These are phyloP conservation scores for Lentithecium fluviatile DNA, from an alignment of 495 filamentous ascomycete species.

Conservation along the genomic window DNA sequence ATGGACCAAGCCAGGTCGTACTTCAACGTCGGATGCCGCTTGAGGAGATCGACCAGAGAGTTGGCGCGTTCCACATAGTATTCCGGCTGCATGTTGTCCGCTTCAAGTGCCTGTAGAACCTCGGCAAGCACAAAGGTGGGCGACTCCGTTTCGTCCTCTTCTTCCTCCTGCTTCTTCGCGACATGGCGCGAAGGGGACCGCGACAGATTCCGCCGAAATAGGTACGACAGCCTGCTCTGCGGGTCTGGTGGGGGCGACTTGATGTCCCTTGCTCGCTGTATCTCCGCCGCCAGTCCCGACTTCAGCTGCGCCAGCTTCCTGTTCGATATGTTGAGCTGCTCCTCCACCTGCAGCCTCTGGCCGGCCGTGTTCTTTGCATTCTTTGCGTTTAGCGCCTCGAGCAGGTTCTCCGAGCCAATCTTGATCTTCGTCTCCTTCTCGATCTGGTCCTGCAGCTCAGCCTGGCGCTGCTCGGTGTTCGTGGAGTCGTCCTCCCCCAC, in stretches of 20 bases:
- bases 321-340: constrained; percentile 88
- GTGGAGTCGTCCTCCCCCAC: constrained; percentile 60
- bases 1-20: constrained; percentile 94
- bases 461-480: constrained; percentile 71
- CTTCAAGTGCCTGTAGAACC: constrained; percentile 80
- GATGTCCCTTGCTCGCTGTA: constrained; percentile 54
- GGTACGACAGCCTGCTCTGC: constrained; percentile 61
- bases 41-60: constrained; percentile 87
- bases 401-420: constrained; percentile 92
- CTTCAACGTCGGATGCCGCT: constrained; percentile 85
- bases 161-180: constrained; percentile 50
- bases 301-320: constrained; percentile 80
- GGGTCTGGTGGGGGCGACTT: constrained; percentile 57
- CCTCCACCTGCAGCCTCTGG: constrained; percentile 81
- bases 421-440: constrained; percentile 97
- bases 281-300: constrained; percentile 74
- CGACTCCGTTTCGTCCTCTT: constrained; percentile 69
- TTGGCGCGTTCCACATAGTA: constrained; percentile 94
- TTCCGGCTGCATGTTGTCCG: constrained; percentile 81
- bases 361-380: constrained; percentile 94
- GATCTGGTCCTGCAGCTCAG: constrained; percentile 72
- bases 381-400: constrained; percentile 91
- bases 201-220: constrained; percentile 53
- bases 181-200: constrained; percentile 38
- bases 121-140: constrained; percentile 88